Base-by-base conservation (phyloP, 192 early-diverging fungal genomes). In the Podila minutissima region DNA sequence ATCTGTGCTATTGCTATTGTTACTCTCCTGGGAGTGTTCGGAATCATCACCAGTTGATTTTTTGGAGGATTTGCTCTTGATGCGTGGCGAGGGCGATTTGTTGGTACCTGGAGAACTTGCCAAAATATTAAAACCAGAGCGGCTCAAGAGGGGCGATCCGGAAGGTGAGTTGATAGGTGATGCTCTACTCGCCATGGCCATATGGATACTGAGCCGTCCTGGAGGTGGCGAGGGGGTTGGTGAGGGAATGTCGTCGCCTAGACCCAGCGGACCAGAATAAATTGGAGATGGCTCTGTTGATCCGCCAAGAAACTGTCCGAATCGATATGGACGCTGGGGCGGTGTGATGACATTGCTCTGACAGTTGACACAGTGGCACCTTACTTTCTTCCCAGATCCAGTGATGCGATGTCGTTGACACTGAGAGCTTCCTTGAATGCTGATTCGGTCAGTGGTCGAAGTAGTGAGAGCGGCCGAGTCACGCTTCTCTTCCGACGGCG, bases 241-340 rank as follows among this genome's bases (percentile, higher is more conserved):
- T 13, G 77, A 81, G 19, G 77, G 77, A 31, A 81, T 73, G 26
- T 81, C 77, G 20, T 81, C 77, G 1, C 77, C 71, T 0, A 81
- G 58, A n/a, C 77, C 77, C 38, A 81, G 32, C 17, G 77, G 71
- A 7, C 77, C 77, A 15, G 77, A 66, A 32, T 81, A 81, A 8
- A 81, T 68, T 5, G 77, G 77, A 17, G 67, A 65, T 20, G 77
- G 58, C 9, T 81, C 77, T 31, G 55, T 68, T 9, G 49, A 32
- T 2, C 59, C 53, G 5, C 71, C 67, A 11, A 79, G 70, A 33
- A 57, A 81, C n/a, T 73, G 77, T 3, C 62, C 71, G 49, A 73
- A 81, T 68, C 77, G 65, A 66, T 67, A 73, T 2, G 77, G 35
- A 15, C 71, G 38, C 38, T 73, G 70, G 15, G 70, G 62, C 3